Percentiles rank a stretch among this genome's conserved stretches.
Conservation (phyloP, 75 land plant genomes). For the Pseudotsuga menziesii region DNA sequence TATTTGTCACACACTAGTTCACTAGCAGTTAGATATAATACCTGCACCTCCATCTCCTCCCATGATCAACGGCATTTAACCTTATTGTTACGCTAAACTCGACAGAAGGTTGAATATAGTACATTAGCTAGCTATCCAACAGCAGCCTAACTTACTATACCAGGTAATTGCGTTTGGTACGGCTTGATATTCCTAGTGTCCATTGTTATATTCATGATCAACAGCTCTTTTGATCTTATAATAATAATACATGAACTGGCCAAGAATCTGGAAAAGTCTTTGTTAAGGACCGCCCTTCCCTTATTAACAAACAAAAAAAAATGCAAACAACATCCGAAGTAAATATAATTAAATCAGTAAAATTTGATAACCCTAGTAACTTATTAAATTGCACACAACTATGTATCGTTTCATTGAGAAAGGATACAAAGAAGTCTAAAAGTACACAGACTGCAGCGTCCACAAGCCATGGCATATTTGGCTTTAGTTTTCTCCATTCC, state of each 20-base stretch:
- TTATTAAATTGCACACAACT: background rate
- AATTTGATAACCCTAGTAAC: background rate
- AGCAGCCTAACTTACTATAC: too few species aligned
- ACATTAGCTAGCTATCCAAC: too few species aligned
- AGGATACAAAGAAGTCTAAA: conserved; percentile 82
- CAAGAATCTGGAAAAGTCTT: background rate
- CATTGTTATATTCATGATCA: background rate
- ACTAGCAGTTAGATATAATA: too few species aligned
- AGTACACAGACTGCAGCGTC: conserved; percentile 86
- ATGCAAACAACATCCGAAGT: background rate
- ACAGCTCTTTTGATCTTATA: background rate
- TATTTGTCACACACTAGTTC: too few species aligned
- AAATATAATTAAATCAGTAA: background rate
- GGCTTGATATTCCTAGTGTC: too few species aligned
- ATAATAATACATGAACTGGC: background rate
- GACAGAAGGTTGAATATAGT: too few species aligned
- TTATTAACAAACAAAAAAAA: too few species aligned
- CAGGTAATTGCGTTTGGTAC: too few species aligned
- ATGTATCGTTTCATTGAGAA: background rate
- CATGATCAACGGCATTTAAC: too few species aligned
- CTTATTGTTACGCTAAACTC: too few species aligned
- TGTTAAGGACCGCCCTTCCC: too few species aligned
- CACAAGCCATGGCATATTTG: conserved; percentile 86
- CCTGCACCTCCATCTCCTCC: too few species aligned
- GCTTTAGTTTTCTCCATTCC: conserved; percentile 54